Evolutionary conservation across 139 green algal genomes (phyloP).

Genomic region (Chlamydomonas sp.): DNA sequence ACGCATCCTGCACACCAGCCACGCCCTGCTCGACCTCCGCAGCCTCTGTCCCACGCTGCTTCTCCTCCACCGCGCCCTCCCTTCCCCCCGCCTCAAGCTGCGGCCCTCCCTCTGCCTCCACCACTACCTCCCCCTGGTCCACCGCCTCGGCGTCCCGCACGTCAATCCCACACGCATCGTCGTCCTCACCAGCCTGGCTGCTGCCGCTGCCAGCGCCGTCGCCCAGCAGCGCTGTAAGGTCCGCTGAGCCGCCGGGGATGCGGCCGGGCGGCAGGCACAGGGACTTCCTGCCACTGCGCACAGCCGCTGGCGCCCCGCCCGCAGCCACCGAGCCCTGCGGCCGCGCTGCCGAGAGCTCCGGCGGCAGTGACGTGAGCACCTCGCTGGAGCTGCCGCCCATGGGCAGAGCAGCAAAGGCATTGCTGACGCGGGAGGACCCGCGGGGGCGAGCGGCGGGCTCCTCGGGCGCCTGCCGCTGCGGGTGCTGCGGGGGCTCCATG

Average conservation of each 20-base stretch:
- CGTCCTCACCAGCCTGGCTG: background rate
- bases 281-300: background rate
- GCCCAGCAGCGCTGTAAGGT: background rate
- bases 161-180: background rate
- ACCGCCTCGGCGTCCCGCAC: too few relatives aligned
- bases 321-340: background rate
- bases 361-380: background rate
- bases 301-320: background rate
- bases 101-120: too few relatives aligned
- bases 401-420: background rate
- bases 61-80: too few relatives aligned
- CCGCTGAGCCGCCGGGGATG: conserved; percentile 19
- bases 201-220: background rate
- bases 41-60: too few relatives aligned
- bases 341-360: background rate
- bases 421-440: background rate
- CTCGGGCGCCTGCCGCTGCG: background rate
- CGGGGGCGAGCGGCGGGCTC: too few relatives aligned
- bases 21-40: too few relatives aligned
- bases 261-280: conserved; percentile 10
- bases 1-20: too few relatives aligned
- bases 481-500: background rate
- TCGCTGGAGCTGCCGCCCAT: too few relatives aligned
- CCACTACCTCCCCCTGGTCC: too few relatives aligned
- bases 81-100: too few relatives aligned